Percentiles rank a stretch among this genome's conserved stretches.
Evolutionary conservation across 192 early-diverging fungal genomes (phyloP).

Genomic region (Coemansia sp.): DNA sequence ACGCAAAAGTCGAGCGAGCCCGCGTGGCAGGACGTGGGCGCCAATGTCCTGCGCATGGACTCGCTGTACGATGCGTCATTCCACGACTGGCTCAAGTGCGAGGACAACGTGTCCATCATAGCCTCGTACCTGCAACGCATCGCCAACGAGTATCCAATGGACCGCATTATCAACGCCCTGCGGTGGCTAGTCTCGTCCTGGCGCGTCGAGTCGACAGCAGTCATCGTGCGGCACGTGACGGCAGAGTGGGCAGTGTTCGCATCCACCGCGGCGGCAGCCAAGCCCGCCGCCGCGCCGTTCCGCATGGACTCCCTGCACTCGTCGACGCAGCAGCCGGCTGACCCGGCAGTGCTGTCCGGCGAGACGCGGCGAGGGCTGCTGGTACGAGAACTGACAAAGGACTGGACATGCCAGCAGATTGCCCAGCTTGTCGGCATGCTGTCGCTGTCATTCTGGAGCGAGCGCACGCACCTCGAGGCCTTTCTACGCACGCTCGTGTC

Average conservation of each 20-base stretch:
- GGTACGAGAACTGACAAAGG: conserved; percentile 50
- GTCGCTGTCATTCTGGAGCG: conserved; percentile 37
- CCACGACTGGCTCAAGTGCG: conserved; percentile 67
- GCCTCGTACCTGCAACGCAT: conserved; percentile 67
- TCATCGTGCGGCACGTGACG: conserved; percentile 64
- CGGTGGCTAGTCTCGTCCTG: conserved; percentile 70
- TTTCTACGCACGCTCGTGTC: conserved; percentile 53
- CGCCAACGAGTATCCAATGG: conserved; percentile 66
- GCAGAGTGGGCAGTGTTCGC: conserved; percentile 60
- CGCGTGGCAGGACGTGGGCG: conserved; percentile 65
- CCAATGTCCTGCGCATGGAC: conserved; percentile 70
- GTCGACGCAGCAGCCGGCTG: conserved; percentile 13
- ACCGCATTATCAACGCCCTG: conserved; percentile 67
- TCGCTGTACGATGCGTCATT: conserved; percentile 70
- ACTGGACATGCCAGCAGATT: conserved; percentile 50
- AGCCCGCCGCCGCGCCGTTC: conserved; percentile 33
- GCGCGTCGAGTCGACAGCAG: conserved; percentile 64
- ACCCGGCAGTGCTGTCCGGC: conserved; percentile 35
- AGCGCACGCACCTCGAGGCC: conserved; percentile 35
- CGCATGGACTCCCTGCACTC: conserved; percentile 21
- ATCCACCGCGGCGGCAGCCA: conserved; percentile 30
- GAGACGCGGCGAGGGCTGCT: conserved; percentile 46
- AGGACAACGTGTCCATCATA: conserved; percentile 68
- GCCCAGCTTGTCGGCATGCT: conserved; percentile 48
- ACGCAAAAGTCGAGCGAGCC: conserved; percentile 46